Conservation (phyloP, 495 filamentous ascomycete genomes). For the Immersiella caudata region DNA sequence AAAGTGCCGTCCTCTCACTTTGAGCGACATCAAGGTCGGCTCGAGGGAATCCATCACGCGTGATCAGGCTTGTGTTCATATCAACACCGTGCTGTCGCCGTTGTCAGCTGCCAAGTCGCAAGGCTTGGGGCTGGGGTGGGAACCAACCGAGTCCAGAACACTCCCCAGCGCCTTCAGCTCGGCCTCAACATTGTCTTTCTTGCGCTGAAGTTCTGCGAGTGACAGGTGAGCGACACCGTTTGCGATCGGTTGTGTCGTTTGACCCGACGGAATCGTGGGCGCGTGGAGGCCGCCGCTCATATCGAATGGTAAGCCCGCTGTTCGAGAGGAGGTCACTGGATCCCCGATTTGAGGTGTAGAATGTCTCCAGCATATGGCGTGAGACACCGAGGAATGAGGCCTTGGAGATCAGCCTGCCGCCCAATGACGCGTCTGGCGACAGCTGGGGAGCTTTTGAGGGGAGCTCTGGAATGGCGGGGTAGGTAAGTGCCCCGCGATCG, state of each 20-base stretch:
- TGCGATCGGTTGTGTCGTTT: conserved; percentile 53
- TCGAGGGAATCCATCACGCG: conserved; percentile 90
- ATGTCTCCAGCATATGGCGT: neutral
- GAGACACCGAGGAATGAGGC: neutral
- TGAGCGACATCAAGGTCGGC: conserved; percentile 94
- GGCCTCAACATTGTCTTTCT: conserved; percentile 81
- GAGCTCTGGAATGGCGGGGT: conserved; percentile 29
- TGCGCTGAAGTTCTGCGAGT: conserved; percentile 58
- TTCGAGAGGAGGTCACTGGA: neutral
- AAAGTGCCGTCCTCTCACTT: conserved; percentile 57
- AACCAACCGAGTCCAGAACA: conserved; percentile 82
- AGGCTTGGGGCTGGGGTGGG: neutral
- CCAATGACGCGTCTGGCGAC: conserved; percentile 33
- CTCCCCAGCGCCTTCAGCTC: conserved; percentile 82
- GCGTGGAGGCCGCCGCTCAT: conserved; percentile 63
- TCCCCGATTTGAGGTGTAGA: neutral
- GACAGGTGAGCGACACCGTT: conserved; percentile 63
- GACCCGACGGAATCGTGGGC: conserved; percentile 73
- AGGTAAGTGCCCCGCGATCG: conserved; percentile 4
- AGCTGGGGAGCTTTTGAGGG: conserved; percentile 1
- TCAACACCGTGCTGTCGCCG: conserved; percentile 77
- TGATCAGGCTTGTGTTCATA: conserved; percentile 88
- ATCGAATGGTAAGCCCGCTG: conserved; percentile 32
- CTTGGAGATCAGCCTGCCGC: conserved; percentile 29
- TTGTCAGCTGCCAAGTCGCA: conserved; percentile 21